Conservation (phyloP, 1,139 yeast species). For the Debaryomyces fabryi region DNA sequence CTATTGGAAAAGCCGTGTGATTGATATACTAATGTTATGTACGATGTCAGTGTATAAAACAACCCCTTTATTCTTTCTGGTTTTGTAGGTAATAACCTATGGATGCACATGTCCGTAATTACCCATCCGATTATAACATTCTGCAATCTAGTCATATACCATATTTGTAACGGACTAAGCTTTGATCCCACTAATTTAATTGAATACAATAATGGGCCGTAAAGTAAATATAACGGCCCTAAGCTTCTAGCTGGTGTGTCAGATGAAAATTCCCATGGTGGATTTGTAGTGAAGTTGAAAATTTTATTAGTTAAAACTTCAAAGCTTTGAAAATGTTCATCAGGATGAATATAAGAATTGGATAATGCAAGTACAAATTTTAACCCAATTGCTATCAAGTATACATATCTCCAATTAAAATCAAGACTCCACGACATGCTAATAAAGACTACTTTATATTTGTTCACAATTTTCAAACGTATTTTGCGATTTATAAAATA, state of each 20-base stretch:
- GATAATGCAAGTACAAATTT: constrained; percentile 64
- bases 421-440: background rate
- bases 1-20: constrained; percentile 89
- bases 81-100: constrained; percentile 55
- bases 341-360: constrained; percentile 92
- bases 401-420: constrained; percentile 49
- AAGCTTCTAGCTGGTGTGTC: constrained; percentile 70
- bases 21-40: constrained; percentile 78
- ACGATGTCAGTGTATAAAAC: constrained; percentile 73
- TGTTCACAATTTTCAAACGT: background rate
- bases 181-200: constrained; percentile 25
- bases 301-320: constrained; percentile 63
- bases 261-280: constrained; percentile 84
- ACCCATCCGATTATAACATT: constrained; percentile 62
- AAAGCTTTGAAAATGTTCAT: constrained; percentile 91
- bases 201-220: constrained; percentile 64
- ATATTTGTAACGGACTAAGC: constrained; percentile 48
- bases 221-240: constrained; percentile 66
- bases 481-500: background rate
- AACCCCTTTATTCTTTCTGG: constrained; percentile 67
- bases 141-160: constrained; percentile 61
- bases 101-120: constrained; percentile 54
- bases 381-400: constrained; percentile 45
- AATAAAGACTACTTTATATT: background rate
- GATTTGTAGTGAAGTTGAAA: constrained; percentile 52